Evolutionary conservation across 257 asterid species (phyloP).

Genomic region (Craterostigma plantagineum): DNA sequence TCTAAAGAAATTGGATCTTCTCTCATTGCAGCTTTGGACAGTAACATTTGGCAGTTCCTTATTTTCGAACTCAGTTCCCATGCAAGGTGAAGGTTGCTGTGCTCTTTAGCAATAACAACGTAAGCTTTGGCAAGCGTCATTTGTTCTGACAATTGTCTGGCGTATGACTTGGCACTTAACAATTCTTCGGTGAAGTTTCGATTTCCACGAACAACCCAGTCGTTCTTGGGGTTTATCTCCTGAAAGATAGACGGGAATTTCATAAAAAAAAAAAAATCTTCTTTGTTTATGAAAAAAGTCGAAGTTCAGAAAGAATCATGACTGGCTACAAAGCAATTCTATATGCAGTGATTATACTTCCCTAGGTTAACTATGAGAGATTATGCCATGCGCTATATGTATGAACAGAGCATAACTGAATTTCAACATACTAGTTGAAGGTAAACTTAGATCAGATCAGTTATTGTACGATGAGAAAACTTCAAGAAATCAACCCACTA

Average conservation of each 20-base stretch:
- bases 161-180: slow-evolving; percentile 34
- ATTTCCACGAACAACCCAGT: slow-evolving; percentile 16
- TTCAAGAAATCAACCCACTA: too few species aligned
- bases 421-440: too few species aligned
- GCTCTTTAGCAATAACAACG: slow-evolving; percentile 53
- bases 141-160: slow-evolving; percentile 63
- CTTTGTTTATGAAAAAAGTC: background rate
- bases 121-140: slow-evolving; percentile 70
- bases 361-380: too few species aligned
- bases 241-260: slow-evolving; percentile 10
- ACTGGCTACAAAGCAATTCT: background rate
- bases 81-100: slow-evolving; percentile 58
- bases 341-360: too few species aligned
- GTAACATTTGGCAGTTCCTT: slow-evolving; percentile 44
- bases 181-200: slow-evolving; percentile 37
- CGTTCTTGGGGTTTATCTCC: slow-evolving; percentile 29
- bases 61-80: slow-evolving; percentile 62
- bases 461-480: too few species aligned
- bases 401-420: too few species aligned
- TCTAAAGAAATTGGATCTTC: slow-evolving; percentile 42
- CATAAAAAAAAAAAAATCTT: background rate
- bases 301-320: background rate
- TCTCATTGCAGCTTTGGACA: slow-evolving; percentile 52
- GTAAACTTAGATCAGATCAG: too few species aligned
- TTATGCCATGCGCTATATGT: too few species aligned